A percentile compares a stretch with the other conserved stretches of the same genome.
Conservation (phyloP, 805 yeast genomes). For the Wickerhamia fluorescens region DNA sequence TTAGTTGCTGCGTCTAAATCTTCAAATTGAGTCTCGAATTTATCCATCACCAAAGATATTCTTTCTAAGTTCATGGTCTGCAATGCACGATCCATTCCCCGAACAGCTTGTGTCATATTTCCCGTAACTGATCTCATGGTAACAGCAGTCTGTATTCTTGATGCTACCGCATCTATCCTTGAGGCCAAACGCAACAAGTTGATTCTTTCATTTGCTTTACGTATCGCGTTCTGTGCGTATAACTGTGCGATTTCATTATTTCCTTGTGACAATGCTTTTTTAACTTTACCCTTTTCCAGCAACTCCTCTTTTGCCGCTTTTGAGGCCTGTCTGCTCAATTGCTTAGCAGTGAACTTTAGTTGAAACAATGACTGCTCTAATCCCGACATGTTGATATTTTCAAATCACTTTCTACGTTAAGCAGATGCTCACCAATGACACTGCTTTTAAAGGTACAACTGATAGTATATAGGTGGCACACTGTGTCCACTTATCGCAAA, state of each 20-base stretch:
- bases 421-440: neutral
- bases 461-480: too few species aligned
- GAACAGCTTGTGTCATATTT: constrained; percentile 87
- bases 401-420: neutral
- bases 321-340: constrained; percentile 80
- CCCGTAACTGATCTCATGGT: constrained; percentile 95
- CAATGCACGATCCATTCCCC: constrained; percentile 94
- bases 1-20: constrained; percentile 91
- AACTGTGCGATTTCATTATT: constrained; percentile 87
- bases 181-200: constrained; percentile 78
- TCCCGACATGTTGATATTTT: constrained; percentile 19
- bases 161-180: constrained; percentile 91
- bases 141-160: constrained; percentile 94
- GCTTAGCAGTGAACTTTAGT: constrained; percentile 79
- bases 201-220: constrained; percentile 82
- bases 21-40: constrained; percentile 92
- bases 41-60: constrained; percentile 93
- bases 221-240: constrained; percentile 92
- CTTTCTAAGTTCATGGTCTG: constrained; percentile 92
- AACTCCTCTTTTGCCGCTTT: constrained; percentile 88
- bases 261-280: constrained; percentile 81
- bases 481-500: too few species aligned
- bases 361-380: constrained; percentile 24
- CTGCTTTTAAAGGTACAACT: too few species aligned
- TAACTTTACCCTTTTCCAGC: constrained; percentile 78